Evolutionary conservation across 345 rosid genomes (phyloP), one percentile per base, ranked within the genome.

Genomic region (Psidium guajava): DNA sequence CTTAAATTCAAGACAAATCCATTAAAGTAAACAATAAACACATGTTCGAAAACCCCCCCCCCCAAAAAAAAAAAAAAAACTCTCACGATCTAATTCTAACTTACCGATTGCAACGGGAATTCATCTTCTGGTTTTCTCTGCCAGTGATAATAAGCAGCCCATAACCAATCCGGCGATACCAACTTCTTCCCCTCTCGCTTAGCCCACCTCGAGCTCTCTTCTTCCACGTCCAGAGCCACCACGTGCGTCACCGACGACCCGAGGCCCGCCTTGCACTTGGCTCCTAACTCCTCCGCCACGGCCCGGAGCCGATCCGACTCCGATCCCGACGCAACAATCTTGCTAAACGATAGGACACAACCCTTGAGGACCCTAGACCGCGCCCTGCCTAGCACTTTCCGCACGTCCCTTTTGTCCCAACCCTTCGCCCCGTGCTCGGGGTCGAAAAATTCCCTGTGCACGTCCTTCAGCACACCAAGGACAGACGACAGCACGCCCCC

Each of bases 201-300:
- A 6, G 77, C 80, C 83, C 40, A 86, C 54, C n/a, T 10, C 50
- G 54, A 50, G 54, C n/a, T 28, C n/a, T 83, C 44, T 24, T 58
- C 42, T 54, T 52, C 56, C n/a, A 4, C 47, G 6, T 51, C 21
- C 52, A 56, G 21, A 5, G 87, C 83, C n/a, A 73, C 87, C 50
- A 86, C 82, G 36, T 86, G 87, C 2, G 87, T 69, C 49, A 86
- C 87, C 0, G 85, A 73, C 15, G 56, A 73, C 49, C 77, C 58
- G 8, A 27, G 18, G 18, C 57, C 57, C 12, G 50, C 25, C 21
- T 36, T 54, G 4, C 85, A 73, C 47, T 59, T 36, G 11, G 87
- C 87, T 32, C 83, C 87, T 50, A 74, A 15, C 57, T 83, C 83
- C 56, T 24, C 69, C 24, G 85, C 85, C 24, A 6, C 59, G 3